Base-by-base conservation (phyloP, 352 stramenopile genomes). In the Phytopythium kandeliae region DNA sequence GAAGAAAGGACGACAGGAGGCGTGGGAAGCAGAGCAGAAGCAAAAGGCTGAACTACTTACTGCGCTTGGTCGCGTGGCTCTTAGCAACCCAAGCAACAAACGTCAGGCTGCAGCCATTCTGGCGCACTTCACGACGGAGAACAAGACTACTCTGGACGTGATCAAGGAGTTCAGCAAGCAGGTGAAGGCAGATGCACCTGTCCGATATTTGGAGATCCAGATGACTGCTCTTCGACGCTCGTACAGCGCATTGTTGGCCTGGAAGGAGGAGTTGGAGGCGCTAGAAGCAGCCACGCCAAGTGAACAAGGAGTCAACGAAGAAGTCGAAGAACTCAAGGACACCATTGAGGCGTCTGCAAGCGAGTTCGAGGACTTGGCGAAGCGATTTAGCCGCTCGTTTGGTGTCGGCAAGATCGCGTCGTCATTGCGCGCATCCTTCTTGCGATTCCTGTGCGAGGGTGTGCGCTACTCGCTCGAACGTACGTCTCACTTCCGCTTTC, bases 171-270 rank as follows among this genome's bases (percentile, higher is more conserved):
- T 92, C 58, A 75, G 77, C 53, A 90, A 85, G 34, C 67, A 88
- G 49, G 57, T 95, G 40, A 93, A 91, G 46, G 60, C 65, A 16
- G 71, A 94, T 33, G 77, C 81, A 9, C 80, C 81, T 0, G 74
- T 93, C 38, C 78, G 85, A 22, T 92, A 89, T 47, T 61, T 95
- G 22, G 85, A 95, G 61, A 78, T 92, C n/a, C 85, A 95, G 58
- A 95, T 95, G 83, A 86, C 74, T 25, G 69, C 80, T 15, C 67
- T 95, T 42, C 78, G 81, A 3, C 75, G 88, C 55, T 51, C 87
- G 12, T 95, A 77, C 51, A 75, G 54, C 47, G 68, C 66, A 11
- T 72, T 93, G 54, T 48, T 93, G 10, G 51, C 60, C 5, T 71
- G 84, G 58, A 85, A 85, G 45, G 76, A 88, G 49, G 77, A 90